Evolutionary conservation across 2,329 filamentous ascomycete species (phyloP).

Genomic region (Fonsecaea erecta): DNA sequence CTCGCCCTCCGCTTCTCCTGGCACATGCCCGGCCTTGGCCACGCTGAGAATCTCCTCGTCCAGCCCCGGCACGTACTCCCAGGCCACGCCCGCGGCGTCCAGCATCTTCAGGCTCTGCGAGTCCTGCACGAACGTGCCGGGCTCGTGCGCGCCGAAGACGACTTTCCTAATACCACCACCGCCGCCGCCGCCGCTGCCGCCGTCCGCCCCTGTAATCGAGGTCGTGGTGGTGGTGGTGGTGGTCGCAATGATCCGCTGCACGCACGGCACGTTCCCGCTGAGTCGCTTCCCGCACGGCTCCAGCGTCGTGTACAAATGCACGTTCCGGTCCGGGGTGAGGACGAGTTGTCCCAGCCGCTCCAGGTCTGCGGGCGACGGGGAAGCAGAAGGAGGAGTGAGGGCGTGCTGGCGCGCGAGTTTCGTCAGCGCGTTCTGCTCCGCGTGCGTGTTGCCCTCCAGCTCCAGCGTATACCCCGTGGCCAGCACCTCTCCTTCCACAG

Average conservation of each 20-base stretch:
- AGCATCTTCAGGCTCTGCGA: slow-evolving; percentile 76
- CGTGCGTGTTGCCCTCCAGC: slow-evolving; percentile 89
- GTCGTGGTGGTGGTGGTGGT: slow-evolving; percentile 32
- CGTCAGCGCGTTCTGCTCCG: slow-evolving; percentile 86
- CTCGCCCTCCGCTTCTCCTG: not conserved
- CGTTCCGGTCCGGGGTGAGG: slow-evolving; percentile 52
- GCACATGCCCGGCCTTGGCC: slow-evolving; percentile 77
- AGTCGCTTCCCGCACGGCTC: slow-evolving; percentile 58
- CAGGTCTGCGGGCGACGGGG: not conserved
- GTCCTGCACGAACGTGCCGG: slow-evolving; percentile 82
- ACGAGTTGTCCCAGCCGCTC: slow-evolving; percentile 49
- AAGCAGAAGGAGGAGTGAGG: slow-evolving; percentile 10
- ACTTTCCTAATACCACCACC: slow-evolving; percentile 73
- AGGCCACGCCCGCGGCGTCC: slow-evolving; percentile 72
- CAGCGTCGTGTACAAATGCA: slow-evolving; percentile 87
- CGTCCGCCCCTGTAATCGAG: too few relatives aligned
- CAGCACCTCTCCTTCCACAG: slow-evolving; percentile 55
- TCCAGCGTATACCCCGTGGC: slow-evolving; percentile 90
- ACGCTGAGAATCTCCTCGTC: slow-evolving; percentile 80
- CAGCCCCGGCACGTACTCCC: slow-evolving; percentile 73
- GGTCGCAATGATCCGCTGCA: slow-evolving; percentile 72
- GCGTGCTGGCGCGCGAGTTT: slow-evolving; percentile 60
- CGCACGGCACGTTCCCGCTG: slow-evolving; percentile 60
- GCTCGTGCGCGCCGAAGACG: slow-evolving; percentile 86
- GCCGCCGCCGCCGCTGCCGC: slow-evolving; percentile 40